Evolutionary conservation across 2,329 filamentous ascomycete species (phyloP), one percentile per base, ranked within the genome.

Genomic region (Penicillium sp.): DNA sequence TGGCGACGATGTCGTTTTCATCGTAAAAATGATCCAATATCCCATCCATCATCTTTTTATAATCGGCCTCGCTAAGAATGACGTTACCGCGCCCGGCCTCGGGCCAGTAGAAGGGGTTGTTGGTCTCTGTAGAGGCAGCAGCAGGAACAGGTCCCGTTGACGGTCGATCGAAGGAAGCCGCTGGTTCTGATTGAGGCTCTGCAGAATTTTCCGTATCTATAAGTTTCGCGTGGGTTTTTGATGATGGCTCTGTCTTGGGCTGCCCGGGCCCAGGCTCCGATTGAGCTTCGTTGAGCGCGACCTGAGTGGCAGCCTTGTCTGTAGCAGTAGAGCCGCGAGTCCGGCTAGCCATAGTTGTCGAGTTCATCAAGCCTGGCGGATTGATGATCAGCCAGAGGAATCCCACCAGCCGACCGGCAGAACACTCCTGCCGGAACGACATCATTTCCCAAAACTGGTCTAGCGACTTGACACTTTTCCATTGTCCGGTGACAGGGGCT

Each of bases 381-480:
- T 77, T 79, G 41, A 96, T 87, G 0, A 96, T 85, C 24, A 96
- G 74, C 92, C 95, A 98, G 24, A 97, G 78, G 59, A 98, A 98
- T 0, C 95, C 95, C 0, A 95, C 95, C 64, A 95, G 78, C 15
- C 91, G 80, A 0, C 93, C 95, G 29, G 90, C 89, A 0, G 91
- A 95, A 65, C 93, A 98, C 66, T 98, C 93, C 67, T 97, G 93
- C 49, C 93, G 80, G 65, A 88, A 97, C 0, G 91, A 86, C 92
- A 98, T 97, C 80, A 95, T 87, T 54, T 98, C 93, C 93, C 93
- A 98, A 64, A 98, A 98, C 59, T 91, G 84, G n/a, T 91, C 88
- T 35, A 98, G 74, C 0, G 83, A 87, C 65, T 80, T 85, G 23
- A 96, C 84, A 52, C 87, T 90, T 66, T 84, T 87, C 93, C 93